These are phyloP conservation scores for Gymnopilus junonius DNA, from an alignment of 768 basidiomycete species.

Conservation along the genomic window DNA sequence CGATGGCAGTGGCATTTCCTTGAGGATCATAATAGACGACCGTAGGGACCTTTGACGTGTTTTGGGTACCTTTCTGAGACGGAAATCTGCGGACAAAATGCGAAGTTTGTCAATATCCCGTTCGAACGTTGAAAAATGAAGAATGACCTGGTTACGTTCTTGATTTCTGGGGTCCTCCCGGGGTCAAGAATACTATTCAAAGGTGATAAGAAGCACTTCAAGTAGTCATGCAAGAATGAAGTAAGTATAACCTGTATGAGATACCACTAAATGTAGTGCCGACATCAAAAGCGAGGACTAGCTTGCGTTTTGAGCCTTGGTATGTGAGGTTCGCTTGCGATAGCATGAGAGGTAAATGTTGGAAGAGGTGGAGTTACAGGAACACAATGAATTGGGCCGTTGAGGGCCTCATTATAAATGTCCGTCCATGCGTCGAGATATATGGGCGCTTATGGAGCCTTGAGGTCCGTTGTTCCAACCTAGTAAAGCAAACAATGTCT, in stretches of 20 bases:
- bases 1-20: constrained; percentile 44
- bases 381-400: not conserved
- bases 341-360: not conserved
- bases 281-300: constrained; percentile 47
- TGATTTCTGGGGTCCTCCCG: constrained; percentile 41
- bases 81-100: constrained; percentile 42
- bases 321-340: constrained; percentile 36
- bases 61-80: constrained; percentile 44
- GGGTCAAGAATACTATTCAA: constrained; percentile 43
- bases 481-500: not conserved
- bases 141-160: constrained; percentile 44
- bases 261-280: constrained; percentile 49
- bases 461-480: not conserved
- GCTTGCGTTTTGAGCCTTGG: constrained; percentile 37
- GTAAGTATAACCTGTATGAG: constrained; percentile 29
- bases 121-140: not conserved
- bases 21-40: constrained; percentile 46
- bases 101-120: not conserved
- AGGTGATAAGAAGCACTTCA: no score
- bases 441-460: not conserved
- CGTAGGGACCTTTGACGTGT: constrained; percentile 49
- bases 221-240: not conserved
- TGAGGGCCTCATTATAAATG: not conserved
- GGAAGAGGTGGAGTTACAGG: not conserved
- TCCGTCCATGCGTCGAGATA: not conserved